Evolutionary conservation across 768 basidiomycete species (phyloP).

Genomic region (Arthromyces matolae): DNA sequence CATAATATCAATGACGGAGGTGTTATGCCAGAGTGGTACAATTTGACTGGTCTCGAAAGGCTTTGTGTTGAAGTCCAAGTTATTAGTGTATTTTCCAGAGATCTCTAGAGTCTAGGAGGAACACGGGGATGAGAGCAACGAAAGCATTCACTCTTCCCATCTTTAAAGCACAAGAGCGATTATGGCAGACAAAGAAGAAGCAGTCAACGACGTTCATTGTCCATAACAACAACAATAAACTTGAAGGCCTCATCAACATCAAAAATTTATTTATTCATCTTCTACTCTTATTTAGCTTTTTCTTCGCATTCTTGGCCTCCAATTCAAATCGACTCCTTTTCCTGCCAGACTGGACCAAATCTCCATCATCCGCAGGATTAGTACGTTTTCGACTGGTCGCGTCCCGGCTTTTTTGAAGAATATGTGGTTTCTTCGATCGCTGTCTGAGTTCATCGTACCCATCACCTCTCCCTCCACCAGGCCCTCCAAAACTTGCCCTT

Average conservation of each 20-base stretch:
- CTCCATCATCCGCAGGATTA: constrained; percentile 25
- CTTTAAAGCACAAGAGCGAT: background rate
- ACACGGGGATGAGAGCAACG: background rate
- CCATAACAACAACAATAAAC: too few species aligned
- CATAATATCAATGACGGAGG: constrained; percentile 3
- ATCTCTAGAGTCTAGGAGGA: background rate
- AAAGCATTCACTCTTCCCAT: background rate
- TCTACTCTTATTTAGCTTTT: constrained; percentile 22
- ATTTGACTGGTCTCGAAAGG: background rate
- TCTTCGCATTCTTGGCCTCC: constrained; percentile 42
- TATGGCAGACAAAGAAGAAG: background rate
- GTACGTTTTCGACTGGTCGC: constrained; percentile 24
- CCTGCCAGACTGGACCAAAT: constrained; percentile 22
- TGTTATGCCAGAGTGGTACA: background rate
- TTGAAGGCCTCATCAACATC: too few species aligned
- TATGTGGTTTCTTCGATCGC: constrained; percentile 59
- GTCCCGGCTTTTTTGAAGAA: constrained; percentile 55
- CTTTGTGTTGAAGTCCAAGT: too few species aligned
- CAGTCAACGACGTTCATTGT: background rate
- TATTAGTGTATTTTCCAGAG: constrained; percentile 10
- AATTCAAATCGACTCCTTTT: constrained; percentile 50
- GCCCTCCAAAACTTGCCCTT: constrained; percentile 32
- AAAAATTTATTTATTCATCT: background rate
- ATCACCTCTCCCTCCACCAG: constrained; percentile 45
- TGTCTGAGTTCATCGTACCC: constrained; percentile 81